These are phyloP conservation scores for Serpula lacrymans DNA, from an alignment of 768 basidiomycete species.

Conservation along the genomic window DNA sequence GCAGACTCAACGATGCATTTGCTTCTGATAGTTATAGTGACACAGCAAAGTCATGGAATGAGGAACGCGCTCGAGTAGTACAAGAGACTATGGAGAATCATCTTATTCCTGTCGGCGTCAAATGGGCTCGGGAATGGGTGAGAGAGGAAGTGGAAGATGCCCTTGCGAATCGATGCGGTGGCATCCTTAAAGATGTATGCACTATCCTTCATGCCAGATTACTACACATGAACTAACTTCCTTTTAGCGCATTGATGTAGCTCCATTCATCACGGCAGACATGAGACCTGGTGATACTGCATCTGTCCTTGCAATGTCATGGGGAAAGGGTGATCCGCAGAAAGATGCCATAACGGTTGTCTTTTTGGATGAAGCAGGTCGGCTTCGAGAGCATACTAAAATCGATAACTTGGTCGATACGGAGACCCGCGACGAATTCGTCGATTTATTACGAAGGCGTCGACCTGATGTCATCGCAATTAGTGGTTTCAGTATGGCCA, in stretches of 20 bases:
- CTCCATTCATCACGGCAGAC: constrained; percentile 61
- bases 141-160: constrained; percentile 88
- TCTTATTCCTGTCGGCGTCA: constrained; percentile 80
- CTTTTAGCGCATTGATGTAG: constrained; percentile 74
- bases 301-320: constrained; percentile 85
- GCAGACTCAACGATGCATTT: constrained; percentile 76
- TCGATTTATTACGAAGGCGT: constrained; percentile 76
- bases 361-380: constrained; percentile 84
- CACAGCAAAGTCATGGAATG: constrained; percentile 88
- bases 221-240: constrained; percentile 12
- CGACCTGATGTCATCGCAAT: constrained; percentile 86
- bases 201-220: background rate
- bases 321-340: constrained; percentile 93
- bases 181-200: constrained; percentile 65
- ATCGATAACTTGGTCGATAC: constrained; percentile 81
- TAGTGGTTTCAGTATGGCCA: constrained; percentile 85
- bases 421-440: constrained; percentile 69
- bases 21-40: constrained; percentile 83
- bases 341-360: constrained; percentile 86
- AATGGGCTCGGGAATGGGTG: constrained; percentile 87
- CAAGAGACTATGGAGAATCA: constrained; percentile 76
- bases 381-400: constrained; percentile 85
- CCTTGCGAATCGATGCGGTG: constrained; percentile 65
- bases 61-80: constrained; percentile 73
- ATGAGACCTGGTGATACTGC: constrained; percentile 71